A percentile compares a stretch with the other conserved stretches of the same genome.
Evolutionary conservation across 306 rosid genomes (phyloP).

Genomic region (Glycyrrhiza uralensis): DNA sequence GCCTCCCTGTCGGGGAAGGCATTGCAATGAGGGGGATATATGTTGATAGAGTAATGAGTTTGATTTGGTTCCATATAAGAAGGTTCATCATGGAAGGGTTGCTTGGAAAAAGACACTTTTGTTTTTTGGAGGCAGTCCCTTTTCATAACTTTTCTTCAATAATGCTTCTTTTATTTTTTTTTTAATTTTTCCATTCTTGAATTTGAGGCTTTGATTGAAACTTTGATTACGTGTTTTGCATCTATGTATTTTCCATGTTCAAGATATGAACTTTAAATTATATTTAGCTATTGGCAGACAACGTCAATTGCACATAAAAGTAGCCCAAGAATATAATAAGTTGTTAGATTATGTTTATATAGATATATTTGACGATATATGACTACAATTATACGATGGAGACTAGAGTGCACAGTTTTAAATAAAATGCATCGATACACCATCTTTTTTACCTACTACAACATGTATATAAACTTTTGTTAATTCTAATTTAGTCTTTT

Average conservation of each 20-base stretch:
- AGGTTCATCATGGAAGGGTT: conserved; percentile 13
- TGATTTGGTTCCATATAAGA: not conserved
- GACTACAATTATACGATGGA: too few relatives aligned
- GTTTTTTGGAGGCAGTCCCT: not conserved
- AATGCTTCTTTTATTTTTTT: too few relatives aligned
- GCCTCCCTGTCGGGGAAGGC: not conserved
- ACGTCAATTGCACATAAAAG: not conserved
- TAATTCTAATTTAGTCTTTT: too few relatives aligned
- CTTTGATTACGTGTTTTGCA: not conserved
- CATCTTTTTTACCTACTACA: too few relatives aligned
- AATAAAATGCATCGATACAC: too few relatives aligned
- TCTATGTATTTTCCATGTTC: not conserved
- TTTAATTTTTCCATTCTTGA: not conserved
- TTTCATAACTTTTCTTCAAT: not conserved
- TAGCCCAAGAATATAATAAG: too few relatives aligned
- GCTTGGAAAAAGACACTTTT: not conserved
- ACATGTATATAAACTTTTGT: too few relatives aligned
- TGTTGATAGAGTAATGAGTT: not conserved
- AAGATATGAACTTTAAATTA: not conserved
- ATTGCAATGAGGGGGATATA: not conserved
- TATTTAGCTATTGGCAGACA: not conserved
- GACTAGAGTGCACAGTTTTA: too few relatives aligned
- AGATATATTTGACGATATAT: too few relatives aligned
- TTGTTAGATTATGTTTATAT: too few relatives aligned
- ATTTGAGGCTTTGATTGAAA: not conserved